A percentile compares a stretch with the other conserved stretches of the same genome.
phyloP scores from a whole-genome alignment of 805 yeast genomes.

The Candida insectalens region DNA sequence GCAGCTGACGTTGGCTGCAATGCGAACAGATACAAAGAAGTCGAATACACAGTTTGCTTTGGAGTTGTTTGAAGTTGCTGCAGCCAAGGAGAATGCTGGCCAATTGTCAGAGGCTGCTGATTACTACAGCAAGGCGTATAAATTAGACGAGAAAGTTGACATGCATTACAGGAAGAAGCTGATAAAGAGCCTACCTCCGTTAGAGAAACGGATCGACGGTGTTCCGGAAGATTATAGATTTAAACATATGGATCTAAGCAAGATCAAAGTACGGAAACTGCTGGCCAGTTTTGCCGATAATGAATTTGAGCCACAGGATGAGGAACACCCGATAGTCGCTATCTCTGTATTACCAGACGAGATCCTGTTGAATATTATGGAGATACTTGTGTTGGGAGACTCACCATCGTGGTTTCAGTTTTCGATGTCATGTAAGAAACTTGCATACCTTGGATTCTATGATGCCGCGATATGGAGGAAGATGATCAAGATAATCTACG shows the following conservation, averaged over 20 bases:
- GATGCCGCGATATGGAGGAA: conserved; percentile 39
- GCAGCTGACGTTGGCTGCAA: conserved; percentile 16
- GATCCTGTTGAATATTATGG: conserved; percentile 41
- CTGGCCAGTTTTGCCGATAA: conserved; percentile 27
- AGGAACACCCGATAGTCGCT: conserved; percentile 18
- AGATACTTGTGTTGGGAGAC: conserved; percentile 32
- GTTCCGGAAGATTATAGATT: background rate
- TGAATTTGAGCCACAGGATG: conserved; percentile 18
- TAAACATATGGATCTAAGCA: conserved; percentile 17
- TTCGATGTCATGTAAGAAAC: conserved; percentile 46
- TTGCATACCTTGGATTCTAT: conserved; percentile 49
- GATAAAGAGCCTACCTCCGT: conserved; percentile 14
- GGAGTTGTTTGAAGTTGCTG: conserved; percentile 57
- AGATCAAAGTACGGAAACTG: conserved; percentile 32
- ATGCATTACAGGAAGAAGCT: conserved; percentile 50
- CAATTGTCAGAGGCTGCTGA: conserved; percentile 74
- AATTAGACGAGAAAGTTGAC: conserved; percentile 52
- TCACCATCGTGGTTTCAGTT: conserved; percentile 61
- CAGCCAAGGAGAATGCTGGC: conserved; percentile 63
- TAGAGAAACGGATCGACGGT: conserved; percentile 2
- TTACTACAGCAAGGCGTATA: conserved; percentile 63
- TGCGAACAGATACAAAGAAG: conserved; percentile 21
- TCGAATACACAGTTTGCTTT: conserved; percentile 38
- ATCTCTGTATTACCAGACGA: conserved; percentile 46
- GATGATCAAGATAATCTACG: conserved; percentile 41